Evolutionary conservation across 1,139 yeast species (phyloP).

Genomic region (Geotrichum europaeum): DNA sequence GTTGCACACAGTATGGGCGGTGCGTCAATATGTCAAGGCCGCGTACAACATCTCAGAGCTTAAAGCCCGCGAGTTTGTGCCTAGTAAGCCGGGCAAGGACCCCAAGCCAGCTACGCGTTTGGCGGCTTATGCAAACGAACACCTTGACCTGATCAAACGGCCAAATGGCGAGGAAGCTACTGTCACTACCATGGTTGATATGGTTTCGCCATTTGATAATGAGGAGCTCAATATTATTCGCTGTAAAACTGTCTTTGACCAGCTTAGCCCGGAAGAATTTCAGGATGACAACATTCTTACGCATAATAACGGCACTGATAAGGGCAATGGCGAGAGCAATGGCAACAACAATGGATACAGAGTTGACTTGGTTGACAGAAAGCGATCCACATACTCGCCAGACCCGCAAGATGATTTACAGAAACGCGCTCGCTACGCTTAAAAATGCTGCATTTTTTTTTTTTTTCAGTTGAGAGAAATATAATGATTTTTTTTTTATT

Average conservation of each 20-base stretch:
- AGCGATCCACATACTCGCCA: neutral
- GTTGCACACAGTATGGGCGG: slow-evolving; percentile 16
- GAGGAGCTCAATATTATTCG: slow-evolving; percentile 6
- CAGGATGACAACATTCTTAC: slow-evolving; percentile 3
- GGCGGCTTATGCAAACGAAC: slow-evolving; percentile 7
- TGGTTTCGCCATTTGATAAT: slow-evolving; percentile 5
- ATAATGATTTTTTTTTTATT: neutral
- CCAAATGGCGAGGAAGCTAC: neutral
- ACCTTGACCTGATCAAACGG: neutral
- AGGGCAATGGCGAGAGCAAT: neutral
- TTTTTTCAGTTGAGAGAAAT: neutral
- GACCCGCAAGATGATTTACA: neutral
- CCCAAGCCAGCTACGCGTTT: slow-evolving; percentile 16
- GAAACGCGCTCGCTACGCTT: neutral
- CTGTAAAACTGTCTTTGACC: slow-evolving; percentile 5
- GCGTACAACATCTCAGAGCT: slow-evolving; percentile 20
- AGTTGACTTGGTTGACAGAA: neutral
- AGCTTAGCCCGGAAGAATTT: slow-evolving; percentile 15
- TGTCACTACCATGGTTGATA: neutral
- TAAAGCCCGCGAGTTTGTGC: slow-evolving; percentile 18
- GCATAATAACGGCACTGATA: neutral
- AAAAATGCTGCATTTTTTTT: neutral
- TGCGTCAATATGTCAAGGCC: slow-evolving; percentile 18
- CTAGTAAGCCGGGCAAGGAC: slow-evolving; percentile 18
- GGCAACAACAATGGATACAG: neutral